Evolutionary conservation across 2,329 filamentous ascomycete species (phyloP).

Genomic region (Annulohypoxylon truncatum): DNA sequence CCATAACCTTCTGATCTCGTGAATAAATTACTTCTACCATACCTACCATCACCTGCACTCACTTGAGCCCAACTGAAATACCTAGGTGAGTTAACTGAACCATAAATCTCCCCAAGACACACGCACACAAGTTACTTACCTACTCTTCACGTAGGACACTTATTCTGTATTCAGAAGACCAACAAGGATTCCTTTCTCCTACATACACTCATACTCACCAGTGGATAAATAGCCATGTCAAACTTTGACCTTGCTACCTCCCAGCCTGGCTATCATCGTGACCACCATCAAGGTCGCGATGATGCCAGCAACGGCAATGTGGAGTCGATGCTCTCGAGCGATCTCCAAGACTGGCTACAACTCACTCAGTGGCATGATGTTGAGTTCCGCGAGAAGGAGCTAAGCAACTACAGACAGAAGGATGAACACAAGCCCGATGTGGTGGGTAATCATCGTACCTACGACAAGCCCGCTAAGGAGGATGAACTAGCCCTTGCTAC

Average conservation of each 20-base stretch:
- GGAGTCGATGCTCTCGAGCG: background rate
- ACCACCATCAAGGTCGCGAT: background rate
- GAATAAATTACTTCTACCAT: background rate
- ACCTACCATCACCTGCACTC: background rate
- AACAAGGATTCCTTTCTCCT: background rate
- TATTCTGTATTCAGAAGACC: background rate
- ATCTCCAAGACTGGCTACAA: conserved; percentile 33
- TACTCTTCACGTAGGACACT: background rate
- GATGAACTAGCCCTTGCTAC: background rate
- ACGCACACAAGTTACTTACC: background rate
- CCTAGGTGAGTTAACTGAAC: background rate
- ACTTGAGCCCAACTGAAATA: background rate
- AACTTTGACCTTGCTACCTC: background rate
- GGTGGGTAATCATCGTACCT: background rate
- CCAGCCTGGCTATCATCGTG: background rate
- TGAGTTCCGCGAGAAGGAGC: conserved; percentile 11
- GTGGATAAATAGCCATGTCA: background rate
- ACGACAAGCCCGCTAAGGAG: background rate
- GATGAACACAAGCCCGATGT: background rate
- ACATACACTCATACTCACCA: background rate
- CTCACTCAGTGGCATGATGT: conserved; percentile 37
- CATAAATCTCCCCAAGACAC: too few species aligned
- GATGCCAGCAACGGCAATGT: background rate
- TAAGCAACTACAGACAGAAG: conserved; percentile 5
- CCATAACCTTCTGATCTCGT: background rate